phyloP scores from a whole-genome alignment of 495 filamentous ascomycete genomes.

The Diplogelasinospora grovesii region DNA sequence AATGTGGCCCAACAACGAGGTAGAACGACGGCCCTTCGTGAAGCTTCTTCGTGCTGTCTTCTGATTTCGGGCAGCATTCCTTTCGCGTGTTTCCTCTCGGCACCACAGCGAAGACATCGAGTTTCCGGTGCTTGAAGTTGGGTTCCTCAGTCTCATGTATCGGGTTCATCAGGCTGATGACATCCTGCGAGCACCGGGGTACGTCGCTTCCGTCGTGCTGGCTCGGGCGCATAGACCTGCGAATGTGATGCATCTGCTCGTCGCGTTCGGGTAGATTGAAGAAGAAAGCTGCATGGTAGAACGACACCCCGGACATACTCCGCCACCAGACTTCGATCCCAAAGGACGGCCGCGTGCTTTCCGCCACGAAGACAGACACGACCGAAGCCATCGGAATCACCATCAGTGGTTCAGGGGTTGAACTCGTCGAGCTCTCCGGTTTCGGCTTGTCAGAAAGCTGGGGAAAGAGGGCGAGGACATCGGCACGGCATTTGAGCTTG shows the following conservation, averaged over 20 bases:
- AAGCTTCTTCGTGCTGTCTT: slow-evolving; percentile 47
- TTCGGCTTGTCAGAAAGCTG: slow-evolving; percentile 14
- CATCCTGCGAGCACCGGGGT: slow-evolving; percentile 50
- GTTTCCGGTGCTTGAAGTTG: slow-evolving; percentile 61
- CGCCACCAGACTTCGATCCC: slow-evolving; percentile 81
- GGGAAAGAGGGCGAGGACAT: slow-evolving; percentile 42
- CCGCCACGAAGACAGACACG: slow-evolving; percentile 70
- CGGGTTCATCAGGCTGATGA: slow-evolving; percentile 57
- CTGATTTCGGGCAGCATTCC: slow-evolving; percentile 38
- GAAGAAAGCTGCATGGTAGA: slow-evolving; percentile 51
- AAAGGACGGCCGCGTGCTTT: slow-evolving; percentile 70
- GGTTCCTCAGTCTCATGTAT: slow-evolving; percentile 58
- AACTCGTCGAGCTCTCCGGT: slow-evolving; percentile 6
- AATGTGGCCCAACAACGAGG: slow-evolving; percentile 76
- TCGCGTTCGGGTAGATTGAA: slow-evolving; percentile 68
- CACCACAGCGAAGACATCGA: slow-evolving; percentile 79
- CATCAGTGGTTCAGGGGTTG: slow-evolving; percentile 20
- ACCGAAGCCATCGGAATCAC: slow-evolving; percentile 64
- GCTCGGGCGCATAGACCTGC: slow-evolving; percentile 47
- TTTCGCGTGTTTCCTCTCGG: slow-evolving; percentile 56
- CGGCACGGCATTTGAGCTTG: slow-evolving; percentile 70
- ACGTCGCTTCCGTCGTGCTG: slow-evolving; percentile 32
- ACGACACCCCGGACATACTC: slow-evolving; percentile 50
- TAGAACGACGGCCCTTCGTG: slow-evolving; percentile 80
- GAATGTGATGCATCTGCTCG: slow-evolving; percentile 66